phyloP scores from a whole-genome alignment of 306 rosid species.

The Abrus pulchellus region DNA sequence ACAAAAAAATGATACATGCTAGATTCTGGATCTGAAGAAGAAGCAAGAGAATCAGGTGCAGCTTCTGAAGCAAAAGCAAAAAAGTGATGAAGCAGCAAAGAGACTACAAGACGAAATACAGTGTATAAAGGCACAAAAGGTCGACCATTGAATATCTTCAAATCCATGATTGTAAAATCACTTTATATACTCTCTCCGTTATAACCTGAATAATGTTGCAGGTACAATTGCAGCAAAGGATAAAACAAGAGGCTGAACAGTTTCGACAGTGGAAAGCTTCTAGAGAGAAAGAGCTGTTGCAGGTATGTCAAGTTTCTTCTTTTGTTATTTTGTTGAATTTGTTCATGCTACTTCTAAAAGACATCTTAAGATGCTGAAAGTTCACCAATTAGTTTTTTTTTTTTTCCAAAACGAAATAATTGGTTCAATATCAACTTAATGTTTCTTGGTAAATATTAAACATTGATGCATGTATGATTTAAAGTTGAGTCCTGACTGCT shows the following conservation, averaged over 20 bases:
- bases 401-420: constrained; percentile 35
- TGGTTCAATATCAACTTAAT: constrained; percentile 17
- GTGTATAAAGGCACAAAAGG: constrained; percentile 97
- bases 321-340: constrained; percentile 32
- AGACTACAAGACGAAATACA: constrained; percentile 98
- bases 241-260: constrained; percentile 99
- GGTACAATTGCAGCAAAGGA: constrained; percentile 98
- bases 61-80: constrained; percentile 97
- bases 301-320: constrained; percentile 64
- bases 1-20: constrained; percentile 46
- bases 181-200: constrained; percentile 9
- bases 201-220: constrained; percentile 48
- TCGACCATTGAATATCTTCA: constrained; percentile 53
- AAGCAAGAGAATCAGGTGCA: constrained; percentile 99
- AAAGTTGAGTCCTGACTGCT: constrained; percentile 25
- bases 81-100: constrained; percentile 98
- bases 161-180: constrained; percentile 39
- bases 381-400: neutral
- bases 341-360: constrained; percentile 4
- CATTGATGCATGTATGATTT: constrained; percentile 16
- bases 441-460: constrained; percentile 26
- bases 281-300: constrained; percentile 97
- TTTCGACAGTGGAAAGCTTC: constrained; percentile 99
- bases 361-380: constrained; percentile 37
- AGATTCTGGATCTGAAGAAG: constrained; percentile 97